Evolutionary conservation across 768 basidiomycete species (phyloP), one percentile per base, ranked within the genome.

Genomic region (Pleurotus djamor): DNA sequence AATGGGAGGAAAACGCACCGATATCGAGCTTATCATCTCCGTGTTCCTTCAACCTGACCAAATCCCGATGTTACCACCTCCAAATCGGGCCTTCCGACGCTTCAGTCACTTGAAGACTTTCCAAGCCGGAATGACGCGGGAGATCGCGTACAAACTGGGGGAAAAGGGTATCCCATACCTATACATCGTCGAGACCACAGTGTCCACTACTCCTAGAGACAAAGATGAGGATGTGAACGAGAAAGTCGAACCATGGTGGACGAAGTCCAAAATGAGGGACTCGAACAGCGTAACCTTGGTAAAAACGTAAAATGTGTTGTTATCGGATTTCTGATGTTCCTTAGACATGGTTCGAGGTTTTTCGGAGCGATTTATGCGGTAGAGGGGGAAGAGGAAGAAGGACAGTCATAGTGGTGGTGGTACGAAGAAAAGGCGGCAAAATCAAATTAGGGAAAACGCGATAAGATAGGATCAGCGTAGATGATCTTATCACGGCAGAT

Each of bases 111-210:
- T 86, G 70, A 81, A 81, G 52, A 88, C 79, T 69, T 83, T 87
- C 90, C 91, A 93, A 0, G 88, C 77, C 13, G 92, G 92, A 2
- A 92, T 79, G 28, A 91, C 79, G 55, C 90, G 81, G 47, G 93
- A 78, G 44, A 93, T 71, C 56, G 85, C 86, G 76, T 77, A 94
- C 5, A 91, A 67, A 67, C 89, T 89, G 52, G 92, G 82, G 75
- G 93, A 93, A 16, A 92, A 80, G 35, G 88, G 82, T 66, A 94
- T 93, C 38, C 88, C 85, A 65, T 92, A 87, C 71, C 94, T 94
- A 81, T 94, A 94, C 57, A 92, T 87, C 10, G 87, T 89, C 0
- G 91, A 80, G 38, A 88, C 83, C 12, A 85, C 83, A 41, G 88
- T 77, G 60, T 88, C 87, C 52, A 52, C 52, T 13, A 60, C 10